These are phyloP conservation scores for Diphasiastrum complanatum DNA, from an alignment of 83 land plant species.

Conservation along the genomic window DNA sequence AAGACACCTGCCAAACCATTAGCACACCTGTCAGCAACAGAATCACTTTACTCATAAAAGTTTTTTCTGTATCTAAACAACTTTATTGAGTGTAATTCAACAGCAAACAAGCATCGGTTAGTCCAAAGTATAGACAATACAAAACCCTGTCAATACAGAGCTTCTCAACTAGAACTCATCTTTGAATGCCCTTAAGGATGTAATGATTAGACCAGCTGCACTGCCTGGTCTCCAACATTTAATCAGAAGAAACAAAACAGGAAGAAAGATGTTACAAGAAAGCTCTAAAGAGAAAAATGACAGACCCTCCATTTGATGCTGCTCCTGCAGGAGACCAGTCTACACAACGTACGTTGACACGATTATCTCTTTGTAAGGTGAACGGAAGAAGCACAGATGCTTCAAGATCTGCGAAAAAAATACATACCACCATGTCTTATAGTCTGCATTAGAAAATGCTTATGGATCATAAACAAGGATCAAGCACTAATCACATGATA, in stretches of 20 bases:
- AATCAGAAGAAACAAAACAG: too few species aligned
- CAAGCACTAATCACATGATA: too few species aligned
- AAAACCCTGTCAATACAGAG: not conserved
- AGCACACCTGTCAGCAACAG: too few species aligned
- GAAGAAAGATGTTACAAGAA: too few species aligned
- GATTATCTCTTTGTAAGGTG: slow-evolving; percentile 21
- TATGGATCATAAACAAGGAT: too few species aligned
- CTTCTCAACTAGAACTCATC: not conserved
- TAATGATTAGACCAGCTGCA: not conserved
- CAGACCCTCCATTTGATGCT: slow-evolving; percentile 30
- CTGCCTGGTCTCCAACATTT: not conserved
- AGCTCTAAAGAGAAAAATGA: too few species aligned
- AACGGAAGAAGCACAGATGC: slow-evolving; percentile 15
- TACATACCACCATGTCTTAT: too few species aligned
- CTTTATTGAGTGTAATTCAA: not conserved
- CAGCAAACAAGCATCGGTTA: not conserved
- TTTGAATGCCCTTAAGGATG: slow-evolving; percentile 1
- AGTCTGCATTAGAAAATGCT: too few species aligned
- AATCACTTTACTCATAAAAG: too few species aligned
- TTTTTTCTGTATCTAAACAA: not conserved
- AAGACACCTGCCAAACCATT: slow-evolving; percentile 20
- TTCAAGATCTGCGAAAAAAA: slow-evolving; percentile 14
- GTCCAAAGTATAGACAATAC: too few species aligned
- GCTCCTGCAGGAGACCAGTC: slow-evolving; percentile 34
- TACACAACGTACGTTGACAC: slow-evolving; percentile 20